Evolutionary conservation across 2,329 filamentous ascomycete genomes (phyloP).

Genomic region (Pseudogymnoascus sp.): DNA sequence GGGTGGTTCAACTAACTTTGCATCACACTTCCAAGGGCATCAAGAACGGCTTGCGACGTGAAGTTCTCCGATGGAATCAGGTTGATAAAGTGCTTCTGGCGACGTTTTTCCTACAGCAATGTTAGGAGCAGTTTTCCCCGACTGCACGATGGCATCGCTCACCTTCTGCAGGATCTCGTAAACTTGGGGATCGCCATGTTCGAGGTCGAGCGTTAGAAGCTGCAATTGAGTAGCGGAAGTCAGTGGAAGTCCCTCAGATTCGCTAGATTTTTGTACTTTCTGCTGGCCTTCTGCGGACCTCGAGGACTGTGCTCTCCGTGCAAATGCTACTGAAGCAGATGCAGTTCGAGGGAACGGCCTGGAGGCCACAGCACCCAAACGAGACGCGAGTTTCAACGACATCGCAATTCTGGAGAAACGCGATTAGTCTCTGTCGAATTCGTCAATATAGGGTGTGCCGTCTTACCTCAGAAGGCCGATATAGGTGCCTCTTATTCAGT

Average conservation of each 20-base stretch:
- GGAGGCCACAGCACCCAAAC: constrained; percentile 7
- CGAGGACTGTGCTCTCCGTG: constrained; percentile 4
- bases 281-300: constrained; percentile 47
- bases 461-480: constrained; percentile 8
- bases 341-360: constrained; percentile 6
- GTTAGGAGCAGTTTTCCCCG: constrained; percentile 1
- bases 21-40: constrained; percentile 89
- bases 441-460: constrained; percentile 5
- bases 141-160: constrained; percentile 20
- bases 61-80: constrained; percentile 94
- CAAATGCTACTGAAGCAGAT: constrained; percentile 3
- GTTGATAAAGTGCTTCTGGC: constrained; percentile 98
- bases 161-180: constrained; percentile 90
- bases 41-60: constrained; percentile 84
- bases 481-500: constrained; percentile 3
- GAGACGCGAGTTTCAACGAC: constrained; percentile 7
- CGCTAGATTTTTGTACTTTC: constrained; percentile 35
- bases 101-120: constrained; percentile 68
- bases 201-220: constrained; percentile 71
- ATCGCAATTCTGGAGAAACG: constrained; percentile 6
- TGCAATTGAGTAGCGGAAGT: constrained; percentile 31
- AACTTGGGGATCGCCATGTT: constrained; percentile 78
- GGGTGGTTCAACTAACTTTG: constrained; percentile 55
- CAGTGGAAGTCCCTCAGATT: constrained; percentile 14
- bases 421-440: constrained; percentile 3